Conservation (phyloP, 805 yeast species). For the Tetrapisispora arboricola region DNA sequence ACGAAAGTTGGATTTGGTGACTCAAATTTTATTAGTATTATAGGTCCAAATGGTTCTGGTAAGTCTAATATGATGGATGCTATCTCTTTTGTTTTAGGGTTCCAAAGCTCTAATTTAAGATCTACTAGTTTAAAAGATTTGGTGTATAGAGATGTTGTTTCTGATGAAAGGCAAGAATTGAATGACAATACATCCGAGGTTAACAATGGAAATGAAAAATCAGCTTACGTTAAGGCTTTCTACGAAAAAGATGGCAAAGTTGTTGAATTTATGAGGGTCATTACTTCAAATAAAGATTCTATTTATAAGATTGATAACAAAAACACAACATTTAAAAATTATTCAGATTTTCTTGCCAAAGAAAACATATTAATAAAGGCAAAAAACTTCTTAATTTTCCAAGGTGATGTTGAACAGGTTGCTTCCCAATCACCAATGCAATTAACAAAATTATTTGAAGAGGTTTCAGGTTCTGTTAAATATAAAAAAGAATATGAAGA, state of each 20-base stretch:
- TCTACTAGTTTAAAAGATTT: slow-evolving; percentile 65
- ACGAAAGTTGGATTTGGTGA: slow-evolving; percentile 74
- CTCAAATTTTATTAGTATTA: slow-evolving; percentile 75
- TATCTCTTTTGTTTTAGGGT: slow-evolving; percentile 86
- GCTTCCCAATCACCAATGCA: slow-evolving; percentile 80
- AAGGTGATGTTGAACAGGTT: slow-evolving; percentile 91
- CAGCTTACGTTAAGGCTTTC: slow-evolving; percentile 68
- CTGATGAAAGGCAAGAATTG: slow-evolving; percentile 18
- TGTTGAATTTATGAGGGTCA: slow-evolving; percentile 52
- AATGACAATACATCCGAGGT: slow-evolving; percentile 15
- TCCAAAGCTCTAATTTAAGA: slow-evolving; percentile 63
- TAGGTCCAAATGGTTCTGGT: slow-evolving; percentile 99
- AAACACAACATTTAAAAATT: slow-evolving; percentile 52
- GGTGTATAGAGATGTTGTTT: slow-evolving; percentile 57
- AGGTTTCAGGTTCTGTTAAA: slow-evolving; percentile 73
- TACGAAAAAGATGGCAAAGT: slow-evolving; percentile 58
- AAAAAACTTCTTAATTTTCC: slow-evolving; percentile 84
- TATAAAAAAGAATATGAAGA: slow-evolving; percentile 54
- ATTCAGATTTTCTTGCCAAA: slow-evolving; percentile 51
- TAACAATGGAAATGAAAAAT: slow-evolving; percentile 14
- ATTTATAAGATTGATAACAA: slow-evolving; percentile 57
- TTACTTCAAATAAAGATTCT: slow-evolving; percentile 49
- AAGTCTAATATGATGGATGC: slow-evolving; percentile 98
- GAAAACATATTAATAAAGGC: slow-evolving; percentile 85
- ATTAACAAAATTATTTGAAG: slow-evolving; percentile 64